Percentiles rank a stretch among this genome's conserved stretches.
These are phyloP conservation scores for Alternaria consortialis DNA, from an alignment of 2,329 filamentous ascomycete genomes.

Conservation along the genomic window DNA sequence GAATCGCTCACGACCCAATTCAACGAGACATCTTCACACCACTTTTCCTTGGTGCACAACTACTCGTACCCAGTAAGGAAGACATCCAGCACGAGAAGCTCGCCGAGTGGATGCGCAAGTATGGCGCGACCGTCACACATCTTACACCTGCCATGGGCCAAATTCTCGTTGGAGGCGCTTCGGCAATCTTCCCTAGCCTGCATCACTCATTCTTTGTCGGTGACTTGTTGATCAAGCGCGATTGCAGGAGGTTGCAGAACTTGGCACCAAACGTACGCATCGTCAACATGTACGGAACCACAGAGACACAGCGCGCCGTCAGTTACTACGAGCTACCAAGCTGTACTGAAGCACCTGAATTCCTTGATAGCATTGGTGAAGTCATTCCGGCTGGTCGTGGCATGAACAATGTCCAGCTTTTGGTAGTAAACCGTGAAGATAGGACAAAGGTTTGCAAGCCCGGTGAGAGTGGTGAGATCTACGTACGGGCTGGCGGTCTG, in stretches of 20 bases:
- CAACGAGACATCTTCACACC: constrained; percentile 87
- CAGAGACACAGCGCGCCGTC: constrained; percentile 82
- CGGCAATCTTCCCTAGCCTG: constrained; percentile 78
- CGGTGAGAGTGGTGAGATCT: constrained; percentile 86
- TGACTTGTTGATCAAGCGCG: constrained; percentile 84
- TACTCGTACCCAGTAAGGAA: constrained; percentile 81
- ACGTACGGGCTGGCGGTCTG: constrained; percentile 81
- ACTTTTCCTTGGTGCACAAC: constrained; percentile 81
- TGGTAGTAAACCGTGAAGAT: constrained; percentile 79
- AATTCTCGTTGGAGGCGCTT: constrained; percentile 86
- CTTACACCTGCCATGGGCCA: constrained; percentile 97
- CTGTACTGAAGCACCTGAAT: constrained; percentile 68
- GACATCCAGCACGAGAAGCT: constrained; percentile 87
- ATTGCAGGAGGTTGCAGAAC: constrained; percentile 78
- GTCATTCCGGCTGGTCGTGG: constrained; percentile 84
- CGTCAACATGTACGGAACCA: constrained; percentile 88
- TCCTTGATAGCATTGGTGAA: constrained; percentile 72
- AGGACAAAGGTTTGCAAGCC: constrained; percentile 75
- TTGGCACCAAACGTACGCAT: constrained; percentile 79
- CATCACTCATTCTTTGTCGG: constrained; percentile 89
- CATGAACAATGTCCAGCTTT: constrained; percentile 87
- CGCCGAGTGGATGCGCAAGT: constrained; percentile 85
- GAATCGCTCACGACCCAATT: constrained; percentile 77
- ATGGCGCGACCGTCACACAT: constrained; percentile 81
- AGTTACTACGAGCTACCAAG: constrained; percentile 83